A percentile compares a stretch with the other conserved stretches of the same genome.
Conservation (phyloP, 805 yeast species). For the Ogataea henricii region DNA sequence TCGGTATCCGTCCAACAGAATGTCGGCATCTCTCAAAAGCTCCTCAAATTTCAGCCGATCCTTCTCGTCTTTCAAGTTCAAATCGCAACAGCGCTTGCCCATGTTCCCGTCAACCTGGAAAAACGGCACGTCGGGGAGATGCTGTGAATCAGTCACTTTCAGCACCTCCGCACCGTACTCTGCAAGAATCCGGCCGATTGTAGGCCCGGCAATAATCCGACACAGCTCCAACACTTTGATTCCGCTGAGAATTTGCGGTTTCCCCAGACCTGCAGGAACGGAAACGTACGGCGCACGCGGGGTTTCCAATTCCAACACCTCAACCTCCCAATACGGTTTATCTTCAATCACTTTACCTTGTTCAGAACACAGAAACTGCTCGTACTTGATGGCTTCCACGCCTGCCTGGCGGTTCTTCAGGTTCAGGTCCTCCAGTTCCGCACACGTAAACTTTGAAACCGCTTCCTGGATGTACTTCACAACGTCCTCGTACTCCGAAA, state of each 20-base stretch:
- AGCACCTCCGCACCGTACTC: slow-evolving; percentile 39
- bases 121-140: slow-evolving; percentile 37
- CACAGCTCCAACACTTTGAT: slow-evolving; percentile 37
- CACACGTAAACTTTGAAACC: slow-evolving; percentile 29
- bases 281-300: slow-evolving; percentile 29
- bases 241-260: slow-evolving; percentile 32
- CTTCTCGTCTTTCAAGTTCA: slow-evolving; percentile 32
- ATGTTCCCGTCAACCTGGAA: slow-evolving; percentile 39
- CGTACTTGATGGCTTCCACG: slow-evolving; percentile 31
- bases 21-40: slow-evolving; percentile 36
- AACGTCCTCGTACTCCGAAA: slow-evolving; percentile 31
- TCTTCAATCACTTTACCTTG: slow-evolving; percentile 33
- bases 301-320: slow-evolving; percentile 26
- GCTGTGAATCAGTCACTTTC: slow-evolving; percentile 31
- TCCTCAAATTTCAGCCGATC: slow-evolving; percentile 32
- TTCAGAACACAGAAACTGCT: slow-evolving; percentile 31
- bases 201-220: slow-evolving; percentile 37
- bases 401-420: slow-evolving; percentile 37
- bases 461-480: slow-evolving; percentile 27
- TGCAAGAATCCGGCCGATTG: slow-evolving; percentile 35
- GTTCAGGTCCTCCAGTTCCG: slow-evolving; percentile 34
- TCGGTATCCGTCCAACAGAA: slow-evolving; percentile 37
- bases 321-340: slow-evolving; percentile 30
- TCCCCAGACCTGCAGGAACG: slow-evolving; percentile 7
- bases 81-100: slow-evolving; percentile 36